Conservation (phyloP, 2,329 filamentous ascomycete genomes). For the Penicillium sp. region DNA sequence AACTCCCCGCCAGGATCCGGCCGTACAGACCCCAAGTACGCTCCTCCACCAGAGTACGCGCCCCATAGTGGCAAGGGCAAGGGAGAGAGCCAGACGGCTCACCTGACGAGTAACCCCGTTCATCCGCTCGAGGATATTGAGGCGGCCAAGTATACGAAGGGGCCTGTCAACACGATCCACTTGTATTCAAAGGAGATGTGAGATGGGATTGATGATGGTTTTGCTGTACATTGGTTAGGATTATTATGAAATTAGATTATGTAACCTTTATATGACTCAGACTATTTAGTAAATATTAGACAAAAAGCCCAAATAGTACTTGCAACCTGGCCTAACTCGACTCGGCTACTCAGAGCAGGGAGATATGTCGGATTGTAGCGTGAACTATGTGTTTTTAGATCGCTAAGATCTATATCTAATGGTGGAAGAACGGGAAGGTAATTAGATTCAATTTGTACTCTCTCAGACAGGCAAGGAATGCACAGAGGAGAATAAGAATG, state of each 20-base stretch:
- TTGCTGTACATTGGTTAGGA: background rate
- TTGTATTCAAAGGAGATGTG: background rate
- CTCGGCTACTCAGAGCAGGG: no score
- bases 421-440: background rate
- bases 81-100: conserved; percentile 22
- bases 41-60: conserved; percentile 33
- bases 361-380: no score
- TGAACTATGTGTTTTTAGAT: background rate
- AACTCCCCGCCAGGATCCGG: conserved; percentile 33
- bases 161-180: background rate
- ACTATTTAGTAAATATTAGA: no score
- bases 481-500: conserved; percentile 3
- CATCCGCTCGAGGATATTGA: conserved; percentile 46
- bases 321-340: no score
- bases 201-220: background rate
- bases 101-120: conserved; percentile 48
- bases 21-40: conserved; percentile 14
- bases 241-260: background rate
- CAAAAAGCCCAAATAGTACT: no score
- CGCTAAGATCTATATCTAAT: background rate
- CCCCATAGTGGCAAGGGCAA: conserved; percentile 5
- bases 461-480: conserved; percentile 21
- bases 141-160: conserved; percentile 39
- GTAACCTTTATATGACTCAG: no score
- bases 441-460: conserved; percentile 11